Percentiles rank a stretch among this genome's conserved stretches.
Evolutionary conservation across 768 basidiomycete genomes (phyloP).

Genomic region (Boletellus emodensis): DNA sequence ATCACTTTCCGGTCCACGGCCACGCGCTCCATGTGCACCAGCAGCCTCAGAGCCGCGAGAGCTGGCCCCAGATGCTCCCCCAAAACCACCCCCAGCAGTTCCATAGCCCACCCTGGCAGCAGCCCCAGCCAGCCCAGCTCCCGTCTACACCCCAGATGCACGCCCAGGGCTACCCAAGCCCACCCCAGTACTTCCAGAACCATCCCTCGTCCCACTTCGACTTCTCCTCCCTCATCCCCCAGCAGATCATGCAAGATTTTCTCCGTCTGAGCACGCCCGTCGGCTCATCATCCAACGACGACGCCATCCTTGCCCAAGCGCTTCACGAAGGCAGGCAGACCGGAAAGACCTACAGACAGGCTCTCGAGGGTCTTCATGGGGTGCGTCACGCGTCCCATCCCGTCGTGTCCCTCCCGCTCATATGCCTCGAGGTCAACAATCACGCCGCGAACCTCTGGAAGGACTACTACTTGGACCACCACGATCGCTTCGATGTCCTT

Average conservation of each 20-base stretch:
- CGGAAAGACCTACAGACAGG: conserved; percentile 55
- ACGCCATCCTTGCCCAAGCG: conserved; percentile 52
- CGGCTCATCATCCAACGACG: conserved; percentile 47
- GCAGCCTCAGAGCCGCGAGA: conserved; percentile 18
- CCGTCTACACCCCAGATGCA: conserved; percentile 31
- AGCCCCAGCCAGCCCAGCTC: conserved; percentile 32
- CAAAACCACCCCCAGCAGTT: conserved; percentile 28
- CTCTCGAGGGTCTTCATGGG: conserved; percentile 63
- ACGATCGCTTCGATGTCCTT: conserved; percentile 50
- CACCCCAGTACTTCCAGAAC: conserved; percentile 22
- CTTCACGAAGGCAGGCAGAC: conserved; percentile 35
- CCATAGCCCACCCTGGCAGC: conserved; percentile 30
- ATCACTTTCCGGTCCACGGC: conserved; percentile 11
- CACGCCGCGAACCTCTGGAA: conserved; percentile 66
- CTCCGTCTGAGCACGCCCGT: conserved; percentile 52
- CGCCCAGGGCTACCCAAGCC: conserved; percentile 14
- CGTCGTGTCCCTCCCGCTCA: conserved; percentile 1
- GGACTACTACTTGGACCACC: conserved; percentile 74
- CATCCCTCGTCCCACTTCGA: conserved; percentile 24
- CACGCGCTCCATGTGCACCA: conserved; percentile 19
- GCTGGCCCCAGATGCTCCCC: conserved; percentile 24
- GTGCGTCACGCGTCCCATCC: conserved; percentile 37
- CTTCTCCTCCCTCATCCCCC: conserved; percentile 38
- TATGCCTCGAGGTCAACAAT: conserved; percentile 35
- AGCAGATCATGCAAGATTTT: conserved; percentile 56